A percentile compares a stretch with the other conserved stretches of the same genome.
phyloP scores from a whole-genome alignment of 768 basidiomycete species.

The Sporobolomyces pararoseus region DNA sequence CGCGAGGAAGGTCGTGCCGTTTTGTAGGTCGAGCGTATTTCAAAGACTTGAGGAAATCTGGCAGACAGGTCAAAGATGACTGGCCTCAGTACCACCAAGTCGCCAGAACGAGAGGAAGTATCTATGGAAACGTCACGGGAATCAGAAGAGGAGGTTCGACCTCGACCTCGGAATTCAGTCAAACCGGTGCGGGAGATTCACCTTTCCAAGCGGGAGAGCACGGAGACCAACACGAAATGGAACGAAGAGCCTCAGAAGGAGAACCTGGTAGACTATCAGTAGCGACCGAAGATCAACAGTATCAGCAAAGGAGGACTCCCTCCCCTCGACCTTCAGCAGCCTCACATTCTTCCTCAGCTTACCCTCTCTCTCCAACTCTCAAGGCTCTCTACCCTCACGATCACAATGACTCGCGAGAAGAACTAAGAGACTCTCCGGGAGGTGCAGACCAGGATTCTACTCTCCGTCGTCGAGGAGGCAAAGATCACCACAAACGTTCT shows the following conservation, averaged over 20 bases:
- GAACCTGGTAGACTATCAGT: slow-evolving; percentile 17
- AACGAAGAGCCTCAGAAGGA: slow-evolving; percentile 21
- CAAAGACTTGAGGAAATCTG: slow-evolving; percentile 95
- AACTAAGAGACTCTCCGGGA: neutral
- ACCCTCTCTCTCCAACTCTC: slow-evolving; percentile 44
- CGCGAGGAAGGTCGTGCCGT: neutral
- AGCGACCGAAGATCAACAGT: slow-evolving; percentile 9
- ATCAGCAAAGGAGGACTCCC: slow-evolving; percentile 31
- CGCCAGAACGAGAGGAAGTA: slow-evolving; percentile 74
- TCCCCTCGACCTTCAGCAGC: slow-evolving; percentile 26
- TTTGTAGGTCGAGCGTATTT: slow-evolving; percentile 72
- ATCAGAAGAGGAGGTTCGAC: slow-evolving; percentile 16
- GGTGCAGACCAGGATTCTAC: neutral
- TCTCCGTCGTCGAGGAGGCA: neutral
- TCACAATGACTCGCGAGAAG: slow-evolving; percentile 2
- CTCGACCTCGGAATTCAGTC: neutral
- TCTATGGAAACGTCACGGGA: slow-evolving; percentile 58
- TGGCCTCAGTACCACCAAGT: slow-evolving; percentile 99
- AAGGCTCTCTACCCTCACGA: slow-evolving; percentile 44
- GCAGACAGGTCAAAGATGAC: slow-evolving; percentile 85
- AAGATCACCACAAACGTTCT: slow-evolving; percentile 8
- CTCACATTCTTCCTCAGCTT: slow-evolving; percentile 7
- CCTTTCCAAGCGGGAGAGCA: neutral
- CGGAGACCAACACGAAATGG: neutral
- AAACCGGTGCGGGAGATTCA: neutral